Base-by-base conservation (phyloP, 208 protist species). In the Leishmania arabica region DNA sequence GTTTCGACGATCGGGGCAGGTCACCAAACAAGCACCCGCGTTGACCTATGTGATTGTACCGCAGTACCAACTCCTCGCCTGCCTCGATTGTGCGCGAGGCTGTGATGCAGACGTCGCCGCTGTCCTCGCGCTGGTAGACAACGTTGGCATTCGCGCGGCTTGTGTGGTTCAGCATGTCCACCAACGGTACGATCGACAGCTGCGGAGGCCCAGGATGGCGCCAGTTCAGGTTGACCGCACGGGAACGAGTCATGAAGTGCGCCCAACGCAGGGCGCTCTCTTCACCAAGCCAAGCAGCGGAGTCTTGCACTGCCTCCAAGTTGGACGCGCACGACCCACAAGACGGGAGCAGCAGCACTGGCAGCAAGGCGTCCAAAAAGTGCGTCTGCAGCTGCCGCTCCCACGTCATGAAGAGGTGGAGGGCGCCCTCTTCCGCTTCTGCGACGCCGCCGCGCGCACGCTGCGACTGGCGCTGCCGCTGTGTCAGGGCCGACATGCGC, bases 201-300 rank as follows among this genome's bases (percentile, higher is more conserved):
- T 75, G 65, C 60, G 85, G 79, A 15, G 78, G 56, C n/a, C 82
- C 62, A 11, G 60, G 53, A 3, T 77, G 74, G 53, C 72, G 68
- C 56, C 81, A 80, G 60, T 86, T 65, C 51, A 96, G 45, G 80
- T 96, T 95, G 51, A 97, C 84, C 1, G 86, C 85, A 54, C 95
- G 88, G 6, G 95, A 98, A 62, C 95, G 92, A 69, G 95, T 77
- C 91, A 95, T 96, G 75, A 97, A 98, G 84, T 98, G 95, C 8
- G 92, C 88, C 93, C 93, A 97, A 21, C 83, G 77, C 79, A 96
- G 68, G 53, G 68, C 58, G 54, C 87, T 90, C 68, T 84, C 76
- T 75, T 90, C 84, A 40, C 37, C 81, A 40, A 53, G 64, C 80
- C 69, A 81, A 60, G 47, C 49, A 21, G 75, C 24, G 9, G 62